Conservation (phyloP, 164 flowering plant genomes). For the Vitis rupestris region DNA sequence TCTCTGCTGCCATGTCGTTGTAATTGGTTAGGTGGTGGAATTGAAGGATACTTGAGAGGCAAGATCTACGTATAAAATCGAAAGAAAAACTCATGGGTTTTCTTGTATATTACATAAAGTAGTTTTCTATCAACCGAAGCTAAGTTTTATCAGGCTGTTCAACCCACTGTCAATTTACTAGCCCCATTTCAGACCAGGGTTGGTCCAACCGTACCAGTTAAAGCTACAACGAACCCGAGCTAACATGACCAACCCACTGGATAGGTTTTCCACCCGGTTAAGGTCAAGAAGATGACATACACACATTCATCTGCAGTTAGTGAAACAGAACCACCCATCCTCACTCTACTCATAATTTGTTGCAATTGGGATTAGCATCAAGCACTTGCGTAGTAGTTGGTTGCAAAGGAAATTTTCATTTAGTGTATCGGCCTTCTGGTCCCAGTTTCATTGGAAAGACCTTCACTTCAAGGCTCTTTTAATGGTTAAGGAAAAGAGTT, state of each 20-base stretch:
- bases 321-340: not conserved
- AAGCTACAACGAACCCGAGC: conserved; percentile 5
- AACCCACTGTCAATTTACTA: not conserved
- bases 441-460: too few species aligned
- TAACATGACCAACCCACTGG: conserved; percentile 5
- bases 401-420: too few species aligned
- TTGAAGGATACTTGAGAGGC: conserved; percentile 3
- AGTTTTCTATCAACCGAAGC: conserved; percentile 24
- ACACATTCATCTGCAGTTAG: not conserved
- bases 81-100: not conserved
- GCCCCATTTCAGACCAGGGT: conserved; percentile 5
- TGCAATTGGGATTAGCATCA: too few species aligned
- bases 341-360: too few species aligned
- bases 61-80: not conserved
- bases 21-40: conserved; percentile 29
- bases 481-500: too few species aligned
- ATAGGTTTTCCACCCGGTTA: not conserved
- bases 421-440: too few species aligned
- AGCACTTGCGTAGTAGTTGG: too few species aligned
- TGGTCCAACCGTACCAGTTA: conserved; percentile 24
- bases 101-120: conserved; percentile 22
- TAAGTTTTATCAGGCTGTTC: not conserved
- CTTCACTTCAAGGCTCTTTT: too few species aligned
- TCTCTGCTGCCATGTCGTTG: conserved; percentile 48
- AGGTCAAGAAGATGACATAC: conserved; percentile 15